A percentile compares a stretch with the other conserved stretches of the same genome.
Evolutionary conservation across 2,329 filamentous ascomycete genomes (phyloP).

Genomic region (Ascochyta lentis): DNA sequence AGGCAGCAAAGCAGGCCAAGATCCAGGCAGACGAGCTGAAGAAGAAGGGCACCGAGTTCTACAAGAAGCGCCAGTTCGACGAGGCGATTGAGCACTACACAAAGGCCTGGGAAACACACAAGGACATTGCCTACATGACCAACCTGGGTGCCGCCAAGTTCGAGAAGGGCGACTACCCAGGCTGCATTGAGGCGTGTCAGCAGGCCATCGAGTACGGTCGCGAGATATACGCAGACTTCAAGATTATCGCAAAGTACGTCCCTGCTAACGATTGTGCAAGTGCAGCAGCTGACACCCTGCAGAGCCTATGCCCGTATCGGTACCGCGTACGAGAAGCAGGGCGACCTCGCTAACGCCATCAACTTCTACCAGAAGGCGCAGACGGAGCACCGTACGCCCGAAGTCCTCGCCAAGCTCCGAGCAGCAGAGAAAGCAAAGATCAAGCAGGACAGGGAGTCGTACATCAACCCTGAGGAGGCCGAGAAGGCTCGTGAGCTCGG

Average conservation of each 20-base stretch:
- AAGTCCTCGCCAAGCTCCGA: slow-evolving; percentile 91
- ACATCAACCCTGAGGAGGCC: slow-evolving; percentile 88
- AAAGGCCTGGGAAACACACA: slow-evolving; percentile 92
- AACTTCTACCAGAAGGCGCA: slow-evolving; percentile 92
- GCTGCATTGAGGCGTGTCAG: slow-evolving; percentile 83
- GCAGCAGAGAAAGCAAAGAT: slow-evolving; percentile 85
- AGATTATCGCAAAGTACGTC: slow-evolving; percentile 86
- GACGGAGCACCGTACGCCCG: slow-evolving; percentile 94
- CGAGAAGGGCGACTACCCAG: slow-evolving; percentile 94
- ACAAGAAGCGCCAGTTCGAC: slow-evolving; percentile 98
- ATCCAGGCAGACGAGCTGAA: slow-evolving; percentile 94
- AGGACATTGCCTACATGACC: slow-evolving; percentile 98
- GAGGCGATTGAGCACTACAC: slow-evolving; percentile 91
- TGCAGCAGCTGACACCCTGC: slow-evolving; percentile 15
- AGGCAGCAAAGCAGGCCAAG: slow-evolving; percentile 88
- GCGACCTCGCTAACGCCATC: slow-evolving; percentile 79
- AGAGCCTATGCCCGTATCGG: slow-evolving; percentile 92
- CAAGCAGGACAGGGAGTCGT: slow-evolving; percentile 76
- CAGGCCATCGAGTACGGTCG: slow-evolving; percentile 91
- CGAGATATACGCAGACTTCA: slow-evolving; percentile 91
- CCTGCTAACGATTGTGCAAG: background rate
- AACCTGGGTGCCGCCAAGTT: slow-evolving; percentile 94
- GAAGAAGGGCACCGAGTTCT: slow-evolving; percentile 88
- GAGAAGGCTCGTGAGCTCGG: slow-evolving; percentile 95
- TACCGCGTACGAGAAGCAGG: slow-evolving; percentile 88